A percentile compares a stretch with the other conserved stretches of the same genome.
phyloP scores from a whole-genome alignment of 2,329 filamentous ascomycete species.

The Colletotrichum salicis region DNA sequence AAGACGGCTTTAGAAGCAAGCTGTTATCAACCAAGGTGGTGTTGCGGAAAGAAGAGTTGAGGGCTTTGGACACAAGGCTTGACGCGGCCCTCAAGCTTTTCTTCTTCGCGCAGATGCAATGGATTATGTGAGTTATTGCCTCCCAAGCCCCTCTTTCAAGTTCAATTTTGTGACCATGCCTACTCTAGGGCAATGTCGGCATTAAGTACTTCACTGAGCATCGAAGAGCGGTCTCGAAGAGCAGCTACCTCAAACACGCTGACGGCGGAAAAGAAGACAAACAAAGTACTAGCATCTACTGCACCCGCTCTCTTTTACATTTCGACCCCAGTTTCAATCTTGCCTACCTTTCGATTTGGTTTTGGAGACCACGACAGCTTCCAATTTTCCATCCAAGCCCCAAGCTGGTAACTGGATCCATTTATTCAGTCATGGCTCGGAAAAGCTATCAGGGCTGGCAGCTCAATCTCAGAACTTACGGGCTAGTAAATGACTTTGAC shows the following conservation, averaged over 20 bases:
- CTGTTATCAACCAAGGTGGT: background rate
- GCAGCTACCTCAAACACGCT: background rate
- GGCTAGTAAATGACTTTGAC: background rate
- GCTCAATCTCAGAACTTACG: background rate
- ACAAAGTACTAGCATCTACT: background rate
- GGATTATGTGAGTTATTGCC: background rate
- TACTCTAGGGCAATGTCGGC: background rate
- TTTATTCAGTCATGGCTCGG: background rate
- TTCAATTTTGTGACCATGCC: background rate
- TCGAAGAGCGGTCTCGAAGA: background rate
- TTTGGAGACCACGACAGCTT: background rate
- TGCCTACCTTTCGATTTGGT: background rate
- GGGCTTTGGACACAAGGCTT: background rate
- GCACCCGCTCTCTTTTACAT: background rate
- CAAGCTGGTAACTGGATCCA: background rate
- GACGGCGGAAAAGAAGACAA: background rate
- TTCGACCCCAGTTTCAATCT: background rate
- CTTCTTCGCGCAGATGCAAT: background rate
- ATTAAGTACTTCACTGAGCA: background rate
- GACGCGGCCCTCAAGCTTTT: background rate
- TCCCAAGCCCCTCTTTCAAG: rapidly evolving
- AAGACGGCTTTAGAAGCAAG: background rate
- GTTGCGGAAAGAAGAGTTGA: background rate
- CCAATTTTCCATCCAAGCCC: background rate
- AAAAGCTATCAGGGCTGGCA: slow-evolving; percentile 7